A percentile compares a stretch with the other conserved stretches of the same genome.
These are phyloP conservation scores for Nakazawaea laoshanensis DNA, from an alignment of 805 yeast species.

Conservation along the genomic window DNA sequence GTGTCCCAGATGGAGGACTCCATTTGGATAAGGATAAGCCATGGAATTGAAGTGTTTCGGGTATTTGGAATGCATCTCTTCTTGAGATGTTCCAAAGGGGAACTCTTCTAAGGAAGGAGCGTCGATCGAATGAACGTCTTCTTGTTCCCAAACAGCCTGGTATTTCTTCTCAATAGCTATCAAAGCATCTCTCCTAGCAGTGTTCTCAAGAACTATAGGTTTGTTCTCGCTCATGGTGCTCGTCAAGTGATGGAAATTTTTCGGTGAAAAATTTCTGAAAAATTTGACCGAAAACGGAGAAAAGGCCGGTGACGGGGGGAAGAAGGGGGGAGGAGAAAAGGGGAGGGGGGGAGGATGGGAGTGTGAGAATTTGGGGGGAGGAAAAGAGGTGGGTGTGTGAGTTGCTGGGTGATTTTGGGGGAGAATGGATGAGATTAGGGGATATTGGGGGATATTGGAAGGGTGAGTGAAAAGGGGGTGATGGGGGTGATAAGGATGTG, in stretches of 20 bases:
- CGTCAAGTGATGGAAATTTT: background rate
- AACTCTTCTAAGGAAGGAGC: slow-evolving; percentile 74
- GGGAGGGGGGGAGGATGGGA: background rate
- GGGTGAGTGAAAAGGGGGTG: too few species aligned
- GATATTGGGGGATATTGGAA: too few species aligned
- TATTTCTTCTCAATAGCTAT: slow-evolving; percentile 83
- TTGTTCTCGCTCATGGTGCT: slow-evolving; percentile 19
- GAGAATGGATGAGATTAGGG: too few species aligned
- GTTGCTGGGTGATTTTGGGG: too few species aligned
- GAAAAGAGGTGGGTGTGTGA: too few species aligned
- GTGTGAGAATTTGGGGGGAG: too few species aligned
- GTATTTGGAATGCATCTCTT: slow-evolving; percentile 64
- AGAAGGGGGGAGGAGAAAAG: background rate
- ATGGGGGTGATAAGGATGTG: too few species aligned
- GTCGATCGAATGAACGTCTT: slow-evolving; percentile 76
- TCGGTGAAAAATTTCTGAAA: too few species aligned
- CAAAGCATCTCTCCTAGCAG: slow-evolving; percentile 91
- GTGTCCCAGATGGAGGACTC: slow-evolving; percentile 97
- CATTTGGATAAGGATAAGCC: slow-evolving; percentile 99
- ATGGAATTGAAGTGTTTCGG: slow-evolving; percentile 89
- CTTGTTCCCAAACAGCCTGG: slow-evolving; percentile 82
- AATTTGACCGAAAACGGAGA: too few species aligned
- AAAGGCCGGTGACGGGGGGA: slow-evolving; percentile 6
- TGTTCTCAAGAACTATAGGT: slow-evolving; percentile 38
- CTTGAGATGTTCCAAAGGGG: slow-evolving; percentile 44